phyloP scores from a whole-genome alignment of 805 yeast genomes.

The Barnettozyma sucrosica region DNA sequence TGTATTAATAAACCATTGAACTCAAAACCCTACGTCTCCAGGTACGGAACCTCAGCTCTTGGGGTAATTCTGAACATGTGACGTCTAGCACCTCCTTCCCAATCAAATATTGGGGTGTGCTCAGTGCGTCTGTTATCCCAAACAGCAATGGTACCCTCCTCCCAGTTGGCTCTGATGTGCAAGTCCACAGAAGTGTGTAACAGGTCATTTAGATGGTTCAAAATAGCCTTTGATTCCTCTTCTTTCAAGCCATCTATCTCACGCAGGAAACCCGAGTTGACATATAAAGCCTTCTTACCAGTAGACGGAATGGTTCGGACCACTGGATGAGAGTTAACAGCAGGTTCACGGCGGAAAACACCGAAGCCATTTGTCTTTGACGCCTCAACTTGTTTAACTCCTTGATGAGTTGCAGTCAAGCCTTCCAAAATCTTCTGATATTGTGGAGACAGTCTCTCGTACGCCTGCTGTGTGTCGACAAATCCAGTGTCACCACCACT shows the following conservation, averaged over 20 bases:
- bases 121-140: constrained; percentile 65
- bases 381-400: constrained; percentile 51
- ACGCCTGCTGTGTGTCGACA: constrained; percentile 55
- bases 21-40: not conserved
- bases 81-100: constrained; percentile 52
- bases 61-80: constrained; percentile 62
- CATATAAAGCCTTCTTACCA: constrained; percentile 45
- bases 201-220: constrained; percentile 47
- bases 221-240: constrained; percentile 53
- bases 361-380: constrained; percentile 43
- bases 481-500: constrained; percentile 64
- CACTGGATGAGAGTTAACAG: constrained; percentile 55
- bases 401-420: constrained; percentile 57
- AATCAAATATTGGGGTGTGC: constrained; percentile 61
- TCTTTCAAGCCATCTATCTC: constrained; percentile 59
- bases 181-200: constrained; percentile 43
- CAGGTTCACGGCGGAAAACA: constrained; percentile 47
- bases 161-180: constrained; percentile 60
- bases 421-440: constrained; percentile 47
- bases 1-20: not conserved
- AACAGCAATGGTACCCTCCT: constrained; percentile 51
- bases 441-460: constrained; percentile 54
- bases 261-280: constrained; percentile 51
- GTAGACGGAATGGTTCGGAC: constrained; percentile 62
- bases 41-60: constrained; percentile 52